A percentile compares a stretch with the other conserved stretches of the same genome.
These are phyloP conservation scores for Beauveria pseudobassiana DNA, from an alignment of 2,329 filamentous ascomycete genomes.

Conservation along the genomic window DNA sequence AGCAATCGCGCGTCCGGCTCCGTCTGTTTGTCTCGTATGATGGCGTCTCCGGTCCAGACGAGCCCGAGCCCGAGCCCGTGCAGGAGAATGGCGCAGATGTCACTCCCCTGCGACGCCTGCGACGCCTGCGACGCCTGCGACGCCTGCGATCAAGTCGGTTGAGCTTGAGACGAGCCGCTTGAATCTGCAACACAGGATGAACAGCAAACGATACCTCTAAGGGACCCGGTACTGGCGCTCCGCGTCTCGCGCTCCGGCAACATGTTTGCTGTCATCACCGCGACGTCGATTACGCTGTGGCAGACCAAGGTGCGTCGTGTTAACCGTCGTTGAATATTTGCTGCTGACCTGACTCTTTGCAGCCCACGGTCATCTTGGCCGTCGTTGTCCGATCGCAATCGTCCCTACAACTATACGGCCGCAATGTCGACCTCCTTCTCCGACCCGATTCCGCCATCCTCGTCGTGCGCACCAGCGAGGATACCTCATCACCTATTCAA, in stretches of 20 bases:
- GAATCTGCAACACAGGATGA: conserved; percentile 22
- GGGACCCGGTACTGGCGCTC: conserved; percentile 65
- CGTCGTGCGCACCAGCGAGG: conserved; percentile 77
- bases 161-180: conserved; percentile 36
- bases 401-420: conserved; percentile 76
- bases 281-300: conserved; percentile 85
- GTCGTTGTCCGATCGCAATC: conserved; percentile 73
- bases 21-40: conserved; percentile 51
- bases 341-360: conserved; percentile 17
- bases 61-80: conserved; percentile 23
- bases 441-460: conserved; percentile 89
- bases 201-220: conserved; percentile 33
- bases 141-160: conserved; percentile 50
- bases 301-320: conserved; percentile 69
- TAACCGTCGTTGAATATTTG: background rate
- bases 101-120: conserved; percentile 36
- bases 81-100: conserved; percentile 5
- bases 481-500: conserved; percentile 89
- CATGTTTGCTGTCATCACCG: conserved; percentile 79
- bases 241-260: conserved; percentile 73
- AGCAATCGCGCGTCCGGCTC: conserved; percentile 50
- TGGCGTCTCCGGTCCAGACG: conserved; percentile 39
- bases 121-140: conserved; percentile 46
- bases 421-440: conserved; percentile 76
- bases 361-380: conserved; percentile 86